phyloP scores from a whole-genome alignment of 805 yeast genomes.

The Candida montana region DNA sequence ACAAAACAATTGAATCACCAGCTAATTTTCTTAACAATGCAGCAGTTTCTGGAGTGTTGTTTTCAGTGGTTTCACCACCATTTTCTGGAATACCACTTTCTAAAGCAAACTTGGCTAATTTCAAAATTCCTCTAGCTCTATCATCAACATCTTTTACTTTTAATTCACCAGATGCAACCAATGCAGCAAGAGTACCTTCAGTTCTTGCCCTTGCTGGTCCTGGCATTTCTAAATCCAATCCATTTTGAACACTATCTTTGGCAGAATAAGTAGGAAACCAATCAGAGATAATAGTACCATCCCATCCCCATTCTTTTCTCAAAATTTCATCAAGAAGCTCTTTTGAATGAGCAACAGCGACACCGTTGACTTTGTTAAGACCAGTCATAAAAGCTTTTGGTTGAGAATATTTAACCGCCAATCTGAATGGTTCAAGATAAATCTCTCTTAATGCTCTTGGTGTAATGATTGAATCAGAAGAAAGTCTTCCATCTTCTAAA shows the following conservation, averaged over 20 bases:
- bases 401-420: constrained; percentile 47
- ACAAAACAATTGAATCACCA: constrained; percentile 46
- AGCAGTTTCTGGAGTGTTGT: constrained; percentile 43
- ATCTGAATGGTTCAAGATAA: constrained; percentile 57
- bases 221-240: constrained; percentile 64
- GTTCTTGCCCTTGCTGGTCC: constrained; percentile 49
- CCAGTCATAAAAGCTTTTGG: constrained; percentile 59
- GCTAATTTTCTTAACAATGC: constrained; percentile 39
- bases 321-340: constrained; percentile 40
- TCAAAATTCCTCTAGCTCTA: constrained; percentile 44
- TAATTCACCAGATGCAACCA: constrained; percentile 38
- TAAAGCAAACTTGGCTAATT: constrained; percentile 41
- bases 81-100: constrained; percentile 31
- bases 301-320: constrained; percentile 51
- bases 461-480: constrained; percentile 44
- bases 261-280: constrained; percentile 56
- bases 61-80: constrained; percentile 24
- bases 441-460: constrained; percentile 63
- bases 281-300: constrained; percentile 47
- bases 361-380: constrained; percentile 61
- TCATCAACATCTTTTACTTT: constrained; percentile 37
- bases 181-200: constrained; percentile 34
- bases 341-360: not conserved
- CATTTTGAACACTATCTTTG: constrained; percentile 43
- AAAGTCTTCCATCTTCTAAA: constrained; percentile 48